Evolutionary conservation across 2,329 filamentous ascomycete genomes (phyloP).

Genomic region (Calonectria honghensis): DNA sequence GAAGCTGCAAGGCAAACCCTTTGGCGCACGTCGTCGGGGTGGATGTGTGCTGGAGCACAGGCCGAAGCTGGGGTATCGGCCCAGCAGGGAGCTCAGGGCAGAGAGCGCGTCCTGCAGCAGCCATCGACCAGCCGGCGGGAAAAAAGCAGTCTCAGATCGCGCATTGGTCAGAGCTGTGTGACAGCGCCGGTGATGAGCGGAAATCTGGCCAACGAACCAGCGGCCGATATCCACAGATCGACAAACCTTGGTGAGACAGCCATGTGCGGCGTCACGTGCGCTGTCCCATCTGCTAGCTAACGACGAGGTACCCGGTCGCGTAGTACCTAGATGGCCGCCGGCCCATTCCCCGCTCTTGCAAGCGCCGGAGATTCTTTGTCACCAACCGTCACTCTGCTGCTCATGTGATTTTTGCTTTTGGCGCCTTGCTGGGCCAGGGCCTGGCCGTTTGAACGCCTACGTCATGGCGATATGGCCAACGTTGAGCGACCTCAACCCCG

Average conservation of each 20-base stretch:
- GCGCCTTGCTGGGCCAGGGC: constrained; percentile 35
- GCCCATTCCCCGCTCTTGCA: constrained; percentile 23
- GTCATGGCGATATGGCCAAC: constrained; percentile 21
- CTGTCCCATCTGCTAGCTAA: background rate
- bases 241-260: constrained; percentile 37
- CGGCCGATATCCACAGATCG: constrained; percentile 25
- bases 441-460: constrained; percentile 20
- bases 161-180: constrained; percentile 50
- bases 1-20: background rate
- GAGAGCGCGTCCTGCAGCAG: constrained; percentile 39
- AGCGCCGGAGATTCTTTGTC: constrained; percentile 1
- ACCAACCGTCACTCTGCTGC: constrained; percentile 3
- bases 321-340: background rate
- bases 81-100: constrained; percentile 15
- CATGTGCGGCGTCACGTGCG: constrained; percentile 47
- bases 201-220: constrained; percentile 44
- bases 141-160: constrained; percentile 43
- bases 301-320: background rate
- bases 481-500: background rate
- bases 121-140: constrained; percentile 42
- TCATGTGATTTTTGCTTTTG: constrained; percentile 26
- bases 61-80: constrained; percentile 32
- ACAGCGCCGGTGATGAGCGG: constrained; percentile 49
- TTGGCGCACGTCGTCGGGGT: constrained; percentile 6
- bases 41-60: background rate